Evolutionary conservation across 2,329 filamentous ascomycete genomes (phyloP).

Genomic region (Fusarium sp.): DNA sequence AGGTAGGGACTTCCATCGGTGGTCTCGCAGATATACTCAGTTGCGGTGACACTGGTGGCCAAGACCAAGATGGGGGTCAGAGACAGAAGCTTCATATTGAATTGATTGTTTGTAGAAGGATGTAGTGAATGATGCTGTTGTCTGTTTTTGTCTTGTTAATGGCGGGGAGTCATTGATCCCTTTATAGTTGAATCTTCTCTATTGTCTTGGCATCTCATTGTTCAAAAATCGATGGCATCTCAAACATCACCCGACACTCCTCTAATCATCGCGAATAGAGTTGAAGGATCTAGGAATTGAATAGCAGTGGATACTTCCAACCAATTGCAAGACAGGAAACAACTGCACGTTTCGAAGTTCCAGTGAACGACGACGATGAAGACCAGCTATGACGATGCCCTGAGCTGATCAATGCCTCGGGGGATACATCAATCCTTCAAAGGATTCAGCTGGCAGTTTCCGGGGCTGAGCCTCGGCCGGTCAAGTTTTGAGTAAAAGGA

Average conservation of each 20-base stretch:
- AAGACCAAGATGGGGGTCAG: not conserved
- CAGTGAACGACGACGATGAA: not conserved
- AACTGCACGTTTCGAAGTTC: not conserved
- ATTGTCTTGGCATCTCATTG: not conserved
- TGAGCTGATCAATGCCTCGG: not conserved
- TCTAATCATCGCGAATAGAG: not conserved
- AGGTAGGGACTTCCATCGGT: not conserved
- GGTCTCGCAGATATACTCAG: conserved; percentile 1
- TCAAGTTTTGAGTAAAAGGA: not conserved
- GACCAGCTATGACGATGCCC: not conserved
- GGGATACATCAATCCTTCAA: not conserved
- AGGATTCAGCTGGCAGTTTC: not conserved
- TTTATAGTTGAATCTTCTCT: not conserved
- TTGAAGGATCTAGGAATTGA: not conserved
- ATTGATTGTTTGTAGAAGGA: not conserved
- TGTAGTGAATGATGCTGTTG: not conserved
- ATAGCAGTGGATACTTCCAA: not conserved
- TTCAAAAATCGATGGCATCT: not conserved
- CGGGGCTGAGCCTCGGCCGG: not conserved
- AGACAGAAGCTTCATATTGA: not conserved
- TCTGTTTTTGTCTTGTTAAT: not conserved
- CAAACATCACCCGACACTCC: not conserved
- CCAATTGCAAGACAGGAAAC: not conserved
- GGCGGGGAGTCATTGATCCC: not conserved
- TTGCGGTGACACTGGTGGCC: not conserved